These are phyloP conservation scores for Theobroma grandiflorum DNA, from an alignment of 441 rosid genomes.

Conservation along the genomic window DNA sequence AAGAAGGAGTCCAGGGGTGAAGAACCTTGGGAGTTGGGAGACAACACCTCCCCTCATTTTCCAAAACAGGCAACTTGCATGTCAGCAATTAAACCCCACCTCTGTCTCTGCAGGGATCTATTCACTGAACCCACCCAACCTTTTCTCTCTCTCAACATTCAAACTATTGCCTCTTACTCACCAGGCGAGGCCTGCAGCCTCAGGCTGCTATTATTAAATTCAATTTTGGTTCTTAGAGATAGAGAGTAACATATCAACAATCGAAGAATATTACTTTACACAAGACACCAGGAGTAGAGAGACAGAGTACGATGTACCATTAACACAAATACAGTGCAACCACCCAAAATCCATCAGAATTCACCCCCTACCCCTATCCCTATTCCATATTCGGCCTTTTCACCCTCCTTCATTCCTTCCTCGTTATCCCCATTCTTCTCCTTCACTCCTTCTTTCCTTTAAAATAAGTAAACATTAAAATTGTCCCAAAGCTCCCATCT, in stretches of 20 bases:
- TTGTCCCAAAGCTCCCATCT: neutral
- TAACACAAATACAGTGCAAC: conserved; percentile 33
- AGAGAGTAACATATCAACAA: neutral
- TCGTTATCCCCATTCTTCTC: neutral
- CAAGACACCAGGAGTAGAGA: neutral
- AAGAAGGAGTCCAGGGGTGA: conserved; percentile 62
- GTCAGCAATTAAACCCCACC: conserved; percentile 49
- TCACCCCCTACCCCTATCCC: neutral
- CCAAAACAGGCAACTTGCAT: conserved; percentile 63
- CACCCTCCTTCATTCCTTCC: conserved; percentile 7
- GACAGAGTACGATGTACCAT: neutral
- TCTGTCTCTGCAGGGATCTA: conserved; percentile 27
- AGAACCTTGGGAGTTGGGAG: conserved; percentile 62
- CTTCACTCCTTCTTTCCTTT: neutral
- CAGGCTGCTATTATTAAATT: too few relatives aligned
- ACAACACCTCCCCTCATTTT: conserved; percentile 39
- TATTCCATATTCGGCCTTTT: neutral
- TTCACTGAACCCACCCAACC: conserved; percentile 76
- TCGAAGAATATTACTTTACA: neutral
- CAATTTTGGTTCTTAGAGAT: neutral
- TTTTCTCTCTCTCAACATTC: conserved; percentile 25
- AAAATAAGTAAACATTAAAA: neutral
- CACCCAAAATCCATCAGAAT: conserved; percentile 31
- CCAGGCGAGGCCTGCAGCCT: too few relatives aligned
- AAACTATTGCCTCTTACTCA: neutral